Percentiles rank a stretch among this genome's conserved stretches.
Conservation (phyloP, 306 rosid genomes). For the Castanea mollissima region DNA sequence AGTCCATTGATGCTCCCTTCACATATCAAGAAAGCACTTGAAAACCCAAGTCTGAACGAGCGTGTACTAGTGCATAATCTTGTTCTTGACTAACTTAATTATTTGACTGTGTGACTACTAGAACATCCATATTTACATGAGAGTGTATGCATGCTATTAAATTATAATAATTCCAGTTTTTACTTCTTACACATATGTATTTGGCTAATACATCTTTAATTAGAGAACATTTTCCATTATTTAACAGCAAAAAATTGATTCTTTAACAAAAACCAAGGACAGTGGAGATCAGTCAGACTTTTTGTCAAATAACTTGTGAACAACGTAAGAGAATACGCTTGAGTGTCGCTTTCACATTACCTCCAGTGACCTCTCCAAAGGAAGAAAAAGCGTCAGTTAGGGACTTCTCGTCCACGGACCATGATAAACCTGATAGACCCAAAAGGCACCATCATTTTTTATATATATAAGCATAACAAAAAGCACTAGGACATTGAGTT, state of each 20-base stretch:
- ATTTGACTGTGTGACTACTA: not conserved
- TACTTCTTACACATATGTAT: not conserved
- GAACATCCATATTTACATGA: not conserved
- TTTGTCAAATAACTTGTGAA: conserved; percentile 34
- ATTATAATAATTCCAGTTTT: not conserved
- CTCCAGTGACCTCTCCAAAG: conserved; percentile 77
- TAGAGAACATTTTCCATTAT: not conserved
- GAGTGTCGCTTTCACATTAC: conserved; percentile 21
- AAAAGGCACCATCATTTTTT: conserved; percentile 4
- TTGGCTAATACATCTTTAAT: not conserved
- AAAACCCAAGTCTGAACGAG: not conserved
- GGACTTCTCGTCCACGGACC: conserved; percentile 83
- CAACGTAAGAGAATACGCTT: not conserved
- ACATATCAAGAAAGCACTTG: not conserved
- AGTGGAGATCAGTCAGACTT: conserved; percentile 23
- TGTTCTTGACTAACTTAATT: not conserved
- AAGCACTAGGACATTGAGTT: not conserved
- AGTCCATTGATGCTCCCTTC: not conserved
- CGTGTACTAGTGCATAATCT: not conserved
- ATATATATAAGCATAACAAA: not conserved
- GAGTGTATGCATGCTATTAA: not conserved
- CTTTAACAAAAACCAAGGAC: not conserved
- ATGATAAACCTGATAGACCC: conserved; percentile 64
- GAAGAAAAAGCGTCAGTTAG: conserved; percentile 80
- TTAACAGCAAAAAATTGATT: not conserved